Base-by-base conservation (phyloP, 2,329 filamentous ascomycete species). In the Aspergillus carbonarius region DNA sequence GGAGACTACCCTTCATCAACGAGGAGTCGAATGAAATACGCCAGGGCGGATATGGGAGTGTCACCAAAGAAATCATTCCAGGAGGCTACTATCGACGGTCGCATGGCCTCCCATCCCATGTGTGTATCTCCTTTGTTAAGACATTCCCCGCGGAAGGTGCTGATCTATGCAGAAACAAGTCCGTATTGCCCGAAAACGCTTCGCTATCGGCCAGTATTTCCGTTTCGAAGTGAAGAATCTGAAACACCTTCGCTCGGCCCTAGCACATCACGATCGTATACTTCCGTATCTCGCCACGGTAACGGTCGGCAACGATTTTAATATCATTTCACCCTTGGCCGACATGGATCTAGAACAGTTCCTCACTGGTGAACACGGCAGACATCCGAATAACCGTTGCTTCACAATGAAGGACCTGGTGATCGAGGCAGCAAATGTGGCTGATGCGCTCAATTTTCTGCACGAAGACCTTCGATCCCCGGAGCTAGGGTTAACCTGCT, bases 271-370 rank as follows among this genome's bases (percentile, higher is more conserved):
- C 20, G 35, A 62, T 9, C 54, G 58, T 23, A 61, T 66, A 5
- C 44, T 60, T 27, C 39, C 53, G 4, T 52, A 48, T 15, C 51
- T 63, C 15, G 52, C 60, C 1, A 61, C 57, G 2, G 54, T 65
- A 17, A 55, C 44, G 1, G 37, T 65, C 3, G 60, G 55, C 1
- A 47, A 34, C 2, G 47, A 65, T 1, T 66, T 59, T 30, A 63
- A 64, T n/a, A 55, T 67, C 8, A 53, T 67, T 10, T 65, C 53
- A 20, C 56, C 60, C 2, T 40, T 55, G 30, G 65, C 65, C 0
- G 34, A 61, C 2, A 64, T 61, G 57, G 61, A 67, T 25, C 49
- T 67, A 17, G 61, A 65, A n/a, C 17, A 17, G 8, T 63, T 63
- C 32, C 59, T 66, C 10, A 4, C n/a, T 2, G 51, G 54, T 2